Evolutionary conservation across 2,329 filamentous ascomycete genomes (phyloP), one percentile per base, ranked within the genome.

Genomic region (Immersiporthe knoxdaviesiana): DNA sequence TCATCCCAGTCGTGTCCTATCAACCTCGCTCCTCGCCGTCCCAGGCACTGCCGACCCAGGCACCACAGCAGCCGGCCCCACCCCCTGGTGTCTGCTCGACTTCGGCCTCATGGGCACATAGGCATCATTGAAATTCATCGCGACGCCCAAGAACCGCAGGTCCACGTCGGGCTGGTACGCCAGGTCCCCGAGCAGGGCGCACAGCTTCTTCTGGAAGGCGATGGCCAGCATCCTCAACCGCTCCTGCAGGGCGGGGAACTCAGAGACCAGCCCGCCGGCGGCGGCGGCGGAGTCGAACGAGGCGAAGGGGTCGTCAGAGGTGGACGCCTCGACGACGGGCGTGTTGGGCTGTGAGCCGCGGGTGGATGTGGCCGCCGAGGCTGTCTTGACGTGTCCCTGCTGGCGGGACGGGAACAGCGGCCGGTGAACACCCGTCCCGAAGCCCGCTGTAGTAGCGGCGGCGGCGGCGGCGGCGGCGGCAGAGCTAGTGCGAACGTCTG

Each of bases 71-170:
- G 61, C 68, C 21, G 65, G 58, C 30, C 73, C 72, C 6, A 75
- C 65, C 14, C 50, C 66, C 64, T 30, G 35, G 30, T 41, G 54
- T 39, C 37, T 44, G 39, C 59, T 62, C 35, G 61, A 63, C 79
- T 83, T 85, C 18, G 66, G 62, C 69, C 85, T 81, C 80, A 90
- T 89, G 18, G 93, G 92, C 79, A 92, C 88, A 79, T 98, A 98
- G 35, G 97, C 92, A 78, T 98, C 95, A 80, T 99, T 99, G 81
- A 98, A 99, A 81, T 98, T 99, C 93, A 99, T 98, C 54, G 96
- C 92, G 61, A 98, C 94, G 52, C 93, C 96, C 73, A 99, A 82
- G 84, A 98, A 98, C 67, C 95, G 87, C 90, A 99, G 93, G 79
- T 99, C 96, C 65, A 94, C 90, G 78, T 99, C 96, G 0, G 94